Evolutionary conservation across 2,329 filamentous ascomycete species (phyloP).

Genomic region (Ascochyta lentis): DNA sequence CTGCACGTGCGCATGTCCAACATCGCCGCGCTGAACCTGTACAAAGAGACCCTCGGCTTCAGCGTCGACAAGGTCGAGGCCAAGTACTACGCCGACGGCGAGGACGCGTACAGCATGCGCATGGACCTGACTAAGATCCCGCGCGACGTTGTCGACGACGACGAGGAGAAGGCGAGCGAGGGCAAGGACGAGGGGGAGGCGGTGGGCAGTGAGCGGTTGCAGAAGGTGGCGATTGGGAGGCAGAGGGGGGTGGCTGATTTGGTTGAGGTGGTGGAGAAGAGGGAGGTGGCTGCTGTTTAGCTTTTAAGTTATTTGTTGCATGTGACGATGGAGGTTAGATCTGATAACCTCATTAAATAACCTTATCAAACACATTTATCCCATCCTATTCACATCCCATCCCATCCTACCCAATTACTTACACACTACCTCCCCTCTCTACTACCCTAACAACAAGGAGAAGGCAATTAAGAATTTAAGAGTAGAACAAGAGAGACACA

Average conservation of each 20-base stretch:
- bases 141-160: slow-evolving; percentile 55
- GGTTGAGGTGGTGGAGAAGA: slow-evolving; percentile 77
- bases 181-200: slow-evolving; percentile 47
- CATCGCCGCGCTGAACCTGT: slow-evolving; percentile 86
- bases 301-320: too few species aligned
- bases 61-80: slow-evolving; percentile 64
- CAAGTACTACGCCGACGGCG: slow-evolving; percentile 97
- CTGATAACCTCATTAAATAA: too few species aligned
- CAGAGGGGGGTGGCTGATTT: slow-evolving; percentile 79
- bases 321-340: too few species aligned
- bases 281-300: slow-evolving; percentile 53
- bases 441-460: too few species aligned
- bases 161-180: slow-evolving; percentile 49
- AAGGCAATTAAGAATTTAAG: too few species aligned
- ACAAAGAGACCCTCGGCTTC: slow-evolving; percentile 68
- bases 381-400: too few species aligned
- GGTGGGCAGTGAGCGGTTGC: slow-evolving; percentile 53
- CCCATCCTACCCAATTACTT: too few species aligned
- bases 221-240: slow-evolving; percentile 82
- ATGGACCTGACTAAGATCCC: slow-evolving; percentile 74
- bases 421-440: too few species aligned
- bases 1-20: slow-evolving; percentile 96
- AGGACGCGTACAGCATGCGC: slow-evolving; percentile 94
- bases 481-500: too few species aligned
- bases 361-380: too few species aligned